These are phyloP conservation scores for Ophiostoma fasciatum DNA, from an alignment of 2,329 filamentous ascomycete genomes.

Conservation along the genomic window DNA sequence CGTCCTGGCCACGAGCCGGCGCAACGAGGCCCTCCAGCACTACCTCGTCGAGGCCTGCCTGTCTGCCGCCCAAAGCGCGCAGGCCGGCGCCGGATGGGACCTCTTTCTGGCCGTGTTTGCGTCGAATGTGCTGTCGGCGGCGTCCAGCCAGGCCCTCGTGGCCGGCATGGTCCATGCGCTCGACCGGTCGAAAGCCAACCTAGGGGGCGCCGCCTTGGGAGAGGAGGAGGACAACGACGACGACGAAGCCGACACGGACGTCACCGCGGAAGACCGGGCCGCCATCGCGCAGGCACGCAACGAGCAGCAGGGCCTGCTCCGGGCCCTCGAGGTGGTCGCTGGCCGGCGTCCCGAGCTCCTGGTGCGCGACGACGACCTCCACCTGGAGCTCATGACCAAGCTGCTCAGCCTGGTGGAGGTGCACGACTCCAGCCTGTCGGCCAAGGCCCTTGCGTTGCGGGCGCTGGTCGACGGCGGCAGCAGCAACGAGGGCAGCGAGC, in stretches of 20 bases:
- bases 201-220: too few relatives aligned
- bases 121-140: constrained; percentile 25
- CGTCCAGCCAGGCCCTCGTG: constrained; percentile 18
- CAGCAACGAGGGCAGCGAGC: constrained; percentile 21
- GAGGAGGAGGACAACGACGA: too few relatives aligned
- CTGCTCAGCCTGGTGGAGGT: constrained; percentile 40
- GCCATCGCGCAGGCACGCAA: too few relatives aligned
- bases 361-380: constrained; percentile 26
- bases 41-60: constrained; percentile 28
- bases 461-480: constrained; percentile 28
- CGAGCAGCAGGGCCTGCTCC: constrained; percentile 22
- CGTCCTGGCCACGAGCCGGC: constrained; percentile 20
- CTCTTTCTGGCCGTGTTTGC: constrained; percentile 33
- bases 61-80: too few relatives aligned
- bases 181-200: too few relatives aligned
- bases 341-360: constrained; percentile 30
- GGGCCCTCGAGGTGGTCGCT: constrained; percentile 32
- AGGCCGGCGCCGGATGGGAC: too few relatives aligned
- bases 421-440: constrained; percentile 22
- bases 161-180: constrained; percentile 16
- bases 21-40: constrained; percentile 28
- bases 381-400: constrained; percentile 35
- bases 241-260: constrained; percentile 4
- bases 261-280: too few relatives aligned
- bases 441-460: constrained; percentile 28